Base-by-base conservation (phyloP, 2,329 filamentous ascomycete genomes). In the Trichoderma citrinoviride region DNA sequence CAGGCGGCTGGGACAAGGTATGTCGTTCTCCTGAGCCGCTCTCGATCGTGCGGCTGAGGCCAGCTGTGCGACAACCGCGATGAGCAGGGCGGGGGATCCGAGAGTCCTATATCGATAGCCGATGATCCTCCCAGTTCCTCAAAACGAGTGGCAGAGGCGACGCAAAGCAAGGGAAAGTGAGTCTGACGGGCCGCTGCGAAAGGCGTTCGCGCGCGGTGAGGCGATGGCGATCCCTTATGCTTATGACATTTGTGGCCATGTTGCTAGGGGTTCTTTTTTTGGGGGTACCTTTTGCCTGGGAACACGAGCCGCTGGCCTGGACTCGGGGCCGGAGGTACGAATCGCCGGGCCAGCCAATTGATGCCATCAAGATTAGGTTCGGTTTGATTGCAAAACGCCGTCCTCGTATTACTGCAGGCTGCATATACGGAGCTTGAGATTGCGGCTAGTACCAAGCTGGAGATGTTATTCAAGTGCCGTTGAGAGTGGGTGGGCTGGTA, bases 141-240 rank as follows among this genome's bases (percentile, higher is more conserved):
- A 23, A 65, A 73, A 65, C 53, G 64, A 70, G 69, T 60, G 69
- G 66, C 63, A 29, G 33, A 37, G 46, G 46, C 33, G 44, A 19
- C 55, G 57, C 50, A 23, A 10, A 27, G 7, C 27, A 52, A 19
- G 19, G 33, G 33, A 37, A 33, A 37, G 14, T 37, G 7, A 37
- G 33, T 37, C 33, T 37, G 49, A 61, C 57, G 60, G 61, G 47
- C 41, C 50, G 21, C 46, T 50, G 63, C 46, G 49, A 64, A 66
- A 49, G 64, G 52, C 52, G 50, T 64, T 63, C 64, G 64, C 58
- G 64, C 64, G 58, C 64, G 50, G 50, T 57, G 64, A 66, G 53
- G 58, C 64, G 64, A 62, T 54, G 57, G 50, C 57, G 64, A 66
- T 66, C 64, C 58, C 64, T 63, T 37, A 52, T 56, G 64, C 64